A percentile compares a stretch with the other conserved stretches of the same genome.
Conservation (phyloP, 495 filamentous ascomycete genomes). For the Neurospora cerealis region DNA sequence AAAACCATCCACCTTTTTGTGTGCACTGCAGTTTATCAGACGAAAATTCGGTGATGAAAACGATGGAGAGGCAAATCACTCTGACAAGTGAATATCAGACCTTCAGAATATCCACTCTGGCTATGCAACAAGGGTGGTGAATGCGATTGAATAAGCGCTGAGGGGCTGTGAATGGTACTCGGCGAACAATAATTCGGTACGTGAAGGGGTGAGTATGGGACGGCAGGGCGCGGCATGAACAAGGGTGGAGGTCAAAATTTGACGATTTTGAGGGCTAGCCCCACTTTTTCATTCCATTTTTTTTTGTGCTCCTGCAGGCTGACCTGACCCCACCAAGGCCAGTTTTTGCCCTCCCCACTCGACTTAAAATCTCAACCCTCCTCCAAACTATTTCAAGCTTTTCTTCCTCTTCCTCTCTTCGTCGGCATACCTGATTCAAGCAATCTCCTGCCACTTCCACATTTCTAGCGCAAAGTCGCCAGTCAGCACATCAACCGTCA, state of each 20-base stretch:
- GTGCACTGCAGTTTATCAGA: background rate
- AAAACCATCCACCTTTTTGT: too few relatives aligned
- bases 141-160: background rate
- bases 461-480: constrained; percentile 14
- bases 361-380: constrained; percentile 25
- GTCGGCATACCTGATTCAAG: constrained; percentile 30
- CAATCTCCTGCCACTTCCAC: constrained; percentile 27
- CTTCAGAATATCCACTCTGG: background rate
- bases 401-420: constrained; percentile 20
- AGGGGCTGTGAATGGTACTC: background rate
- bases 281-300: constrained; percentile 17
- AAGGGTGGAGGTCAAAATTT: background rate
- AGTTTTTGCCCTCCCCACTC: constrained; percentile 14
- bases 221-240: constrained; percentile 18
- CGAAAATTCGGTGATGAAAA: background rate
- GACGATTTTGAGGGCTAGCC: constrained; percentile 17
- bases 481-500: constrained; percentile 14
- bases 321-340: constrained; percentile 12
- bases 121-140: background rate
- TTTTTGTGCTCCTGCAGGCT: constrained; percentile 7
- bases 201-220: background rate
- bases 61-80: background rate
- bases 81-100: background rate
- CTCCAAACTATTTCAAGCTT: constrained; percentile 9
- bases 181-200: background rate